phyloP scores from a whole-genome alignment of 148 eudicot species.

The Fallopia convolvulus region DNA sequence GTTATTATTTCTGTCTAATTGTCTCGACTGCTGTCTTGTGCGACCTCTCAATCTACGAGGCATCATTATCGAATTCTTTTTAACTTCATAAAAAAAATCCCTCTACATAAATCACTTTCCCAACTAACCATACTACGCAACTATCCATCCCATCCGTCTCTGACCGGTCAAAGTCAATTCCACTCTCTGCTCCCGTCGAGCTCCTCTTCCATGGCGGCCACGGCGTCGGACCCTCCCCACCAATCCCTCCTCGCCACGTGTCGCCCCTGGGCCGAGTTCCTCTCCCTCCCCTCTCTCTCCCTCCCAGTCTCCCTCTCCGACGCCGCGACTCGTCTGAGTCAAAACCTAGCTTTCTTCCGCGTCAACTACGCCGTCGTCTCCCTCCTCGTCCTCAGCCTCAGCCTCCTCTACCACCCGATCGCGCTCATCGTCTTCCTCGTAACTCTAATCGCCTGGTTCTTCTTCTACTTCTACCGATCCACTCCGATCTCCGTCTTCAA shows the following conservation, averaged over 20 bases:
- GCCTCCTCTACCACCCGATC: slow-evolving; percentile 32
- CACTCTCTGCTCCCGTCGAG: not conserved
- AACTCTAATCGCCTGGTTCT: slow-evolving; percentile 25
- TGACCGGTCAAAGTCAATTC: not conserved
- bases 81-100: too few relatives aligned
- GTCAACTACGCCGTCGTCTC: slow-evolving; percentile 37
- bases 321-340: slow-evolving; percentile 20
- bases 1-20: too few relatives aligned
- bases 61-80: too few relatives aligned
- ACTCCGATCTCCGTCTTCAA: slow-evolving; percentile 24
- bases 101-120: too few relatives aligned
- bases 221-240: not conserved
- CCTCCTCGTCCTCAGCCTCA: slow-evolving; percentile 22
- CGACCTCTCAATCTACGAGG: too few relatives aligned
- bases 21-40: too few relatives aligned
- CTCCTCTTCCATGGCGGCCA: slow-evolving; percentile 3
- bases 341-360: slow-evolving; percentile 39
- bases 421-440: slow-evolving; percentile 30
- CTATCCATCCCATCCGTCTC: not conserved
- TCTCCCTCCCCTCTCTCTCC: slow-evolving; percentile 22
- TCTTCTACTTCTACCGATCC: slow-evolving; percentile 22
- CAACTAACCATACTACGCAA: not conserved
- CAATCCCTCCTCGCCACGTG: slow-evolving; percentile 4
- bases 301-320: slow-evolving; percentile 36
- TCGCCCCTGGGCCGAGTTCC: slow-evolving; percentile 44